Evolutionary conservation across 179 eudicot species (phyloP), one percentile per base, ranked within the genome.

Genomic region (Spergularia azorica): DNA sequence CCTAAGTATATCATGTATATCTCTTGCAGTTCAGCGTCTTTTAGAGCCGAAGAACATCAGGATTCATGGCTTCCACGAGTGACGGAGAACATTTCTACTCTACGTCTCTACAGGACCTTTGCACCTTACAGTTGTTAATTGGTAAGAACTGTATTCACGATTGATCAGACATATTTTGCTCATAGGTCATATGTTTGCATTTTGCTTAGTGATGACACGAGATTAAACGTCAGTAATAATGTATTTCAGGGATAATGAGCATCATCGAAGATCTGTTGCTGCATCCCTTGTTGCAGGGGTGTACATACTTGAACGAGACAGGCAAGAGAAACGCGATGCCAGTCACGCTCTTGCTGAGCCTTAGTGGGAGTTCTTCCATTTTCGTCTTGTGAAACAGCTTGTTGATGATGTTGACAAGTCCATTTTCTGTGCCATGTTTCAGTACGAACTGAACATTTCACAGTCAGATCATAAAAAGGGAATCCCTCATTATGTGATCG

Each of bases 351-450:
- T 91, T 5, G 92, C 96, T 73, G 88, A 90, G 72, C 84, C 81
- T 2, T 93, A 96, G 97, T 93, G 94, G 94, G 86, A 86, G 26
- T 75, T 82, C 72, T 93, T 89, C 79, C 66, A 85, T 76, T 93
- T 91, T 70, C 78, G 81, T 6, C 72, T 93, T 54, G 57, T 83
- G 51, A 74, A 76, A 38, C 85, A 16, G 72, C 91, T 93, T 16
- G 70, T 93, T 63, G 97, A 93, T 54, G 91, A 88, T 75, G 85
- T 82, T 2, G 97, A 93, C 78, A 72, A 76, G 16, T 91, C 87
- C 76, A 86, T 88, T 38, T 93, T 93, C 62, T 96, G 94, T 43
- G 96, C 96, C 78, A 79, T 93, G 70, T 92, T 72, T 70, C 88
- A 89, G 77, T 84, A 82, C 67, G 80, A 79, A 26, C 77, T 85